phyloP scores from a whole-genome alignment of 2,329 filamentous ascomycete genomes.

The Beauveria sp. region DNA sequence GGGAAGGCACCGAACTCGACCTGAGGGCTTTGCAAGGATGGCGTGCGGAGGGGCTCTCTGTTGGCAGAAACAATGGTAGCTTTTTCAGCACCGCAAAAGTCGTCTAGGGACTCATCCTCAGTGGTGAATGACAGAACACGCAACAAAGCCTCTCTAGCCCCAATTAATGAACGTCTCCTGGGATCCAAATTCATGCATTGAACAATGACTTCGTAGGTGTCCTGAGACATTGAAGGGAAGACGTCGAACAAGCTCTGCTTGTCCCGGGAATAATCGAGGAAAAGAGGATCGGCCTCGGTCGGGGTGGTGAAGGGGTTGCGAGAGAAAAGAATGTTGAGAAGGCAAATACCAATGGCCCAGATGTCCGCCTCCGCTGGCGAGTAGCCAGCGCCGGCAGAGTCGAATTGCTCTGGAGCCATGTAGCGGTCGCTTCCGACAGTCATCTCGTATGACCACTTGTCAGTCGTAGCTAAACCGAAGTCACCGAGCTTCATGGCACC shows the following conservation, averaged over 20 bases:
- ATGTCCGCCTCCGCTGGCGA: constrained; percentile 89
- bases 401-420: constrained; percentile 98
- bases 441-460: constrained; percentile 84
- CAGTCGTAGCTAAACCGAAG: constrained; percentile 85
- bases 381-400: constrained; percentile 80
- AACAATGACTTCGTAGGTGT: constrained; percentile 89
- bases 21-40: constrained; percentile 83
- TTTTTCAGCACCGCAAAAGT: constrained; percentile 81
- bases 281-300: constrained; percentile 83
- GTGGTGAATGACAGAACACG: constrained; percentile 88
- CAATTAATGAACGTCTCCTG: constrained; percentile 72
- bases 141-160: constrained; percentile 68
- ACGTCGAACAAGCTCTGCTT: constrained; percentile 96
- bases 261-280: constrained; percentile 86
- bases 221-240: constrained; percentile 96
- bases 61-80: constrained; percentile 76
- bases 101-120: constrained; percentile 82
- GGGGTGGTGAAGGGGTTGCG: constrained; percentile 93
- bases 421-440: constrained; percentile 97
- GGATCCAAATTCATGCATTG: constrained; percentile 90
- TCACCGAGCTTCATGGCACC: constrained; percentile 95
- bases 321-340: constrained; percentile 94
- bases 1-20: constrained; percentile 80
- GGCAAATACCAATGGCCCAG: constrained; percentile 94
- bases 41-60: constrained; percentile 90